Evolutionary conservation across 2,329 filamentous ascomycete species (phyloP), one percentile per base, ranked within the genome.

Genomic region (Sporothrix globosa): DNA sequence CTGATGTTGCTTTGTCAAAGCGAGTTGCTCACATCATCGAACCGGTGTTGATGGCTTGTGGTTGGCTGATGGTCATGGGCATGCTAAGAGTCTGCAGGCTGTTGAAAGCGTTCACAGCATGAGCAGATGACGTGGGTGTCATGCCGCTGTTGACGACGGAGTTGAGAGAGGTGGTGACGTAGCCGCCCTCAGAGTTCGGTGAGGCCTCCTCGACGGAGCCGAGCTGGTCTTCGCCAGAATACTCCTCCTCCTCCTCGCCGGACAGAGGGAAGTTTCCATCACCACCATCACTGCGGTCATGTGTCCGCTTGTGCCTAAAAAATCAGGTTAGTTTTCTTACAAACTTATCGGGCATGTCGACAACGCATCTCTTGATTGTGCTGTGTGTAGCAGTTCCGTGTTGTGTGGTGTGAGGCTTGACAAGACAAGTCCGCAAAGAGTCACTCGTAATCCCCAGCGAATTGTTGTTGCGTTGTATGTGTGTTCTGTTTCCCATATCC

Each of bases 211-310:
- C 92, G 39, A 94, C 86, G 52, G 92, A 90, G 68, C 91, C 91
- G 69, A 95, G 88, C 41, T 94, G 91, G 75, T 96, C 92, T 74
- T 96, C 93, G 72, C 95, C 92, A 48, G 88, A 90, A 75, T 85
- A 90, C 69, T 96, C 92, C 77, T 97, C 93, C 75, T 95, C 88
- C 60, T 96, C 93, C 75, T 97, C 93, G 70, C 95, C 93, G 52
- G 91, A 91, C 72, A 89, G 86, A 77, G 85, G 86, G 76, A 89
- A 84, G 71, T 79, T 79, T 67, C 83, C 83, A 56, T 90, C 88
- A 54, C 80, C 84, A 48, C 87, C 87, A 66, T 90, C 88, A 70
- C 85, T 85, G 69, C 86, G 90, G 79, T 87, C 91, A 75, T 91
- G 88, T 13, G 87, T 88, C 56, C 88, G 87, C 84, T 97, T 96